Evolutionary conservation across 306 rosid genomes (phyloP).

Genomic region (Cucumis cinereus): DNA sequence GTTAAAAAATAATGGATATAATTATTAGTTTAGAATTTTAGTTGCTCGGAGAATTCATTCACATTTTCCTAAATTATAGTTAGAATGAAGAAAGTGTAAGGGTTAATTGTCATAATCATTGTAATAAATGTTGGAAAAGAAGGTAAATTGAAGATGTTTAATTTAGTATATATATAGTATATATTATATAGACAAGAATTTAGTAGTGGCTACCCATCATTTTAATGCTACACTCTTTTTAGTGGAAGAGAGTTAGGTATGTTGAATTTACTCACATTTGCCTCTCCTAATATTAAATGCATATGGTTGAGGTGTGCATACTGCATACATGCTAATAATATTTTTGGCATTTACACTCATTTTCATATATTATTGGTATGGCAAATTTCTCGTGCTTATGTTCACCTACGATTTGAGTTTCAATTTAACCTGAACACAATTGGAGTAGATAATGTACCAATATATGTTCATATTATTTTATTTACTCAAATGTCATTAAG

Average conservation of each 20-base stretch:
- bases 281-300: background rate
- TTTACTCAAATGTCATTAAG: no score
- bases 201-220: background rate
- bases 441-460: no score
- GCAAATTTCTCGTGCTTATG: background rate
- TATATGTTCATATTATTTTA: no score
- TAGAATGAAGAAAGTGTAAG: background rate
- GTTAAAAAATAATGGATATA: no score
- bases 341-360: background rate
- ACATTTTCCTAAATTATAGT: no score
- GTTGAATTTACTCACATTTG: slow-evolving; percentile 5
- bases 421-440: background rate
- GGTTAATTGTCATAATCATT: background rate
- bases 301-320: background rate
- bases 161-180: background rate
- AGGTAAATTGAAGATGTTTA: background rate
- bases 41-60: no score
- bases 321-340: background rate
- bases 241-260: background rate
- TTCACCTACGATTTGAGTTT: background rate
- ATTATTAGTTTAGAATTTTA: no score
- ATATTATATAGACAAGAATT: background rate
- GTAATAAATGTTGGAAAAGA: background rate
- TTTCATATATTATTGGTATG: background rate
- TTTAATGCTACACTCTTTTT: background rate